Conservation (phyloP, 108 stramenopile species). For the Aurantiochytrium sp. region DNA sequence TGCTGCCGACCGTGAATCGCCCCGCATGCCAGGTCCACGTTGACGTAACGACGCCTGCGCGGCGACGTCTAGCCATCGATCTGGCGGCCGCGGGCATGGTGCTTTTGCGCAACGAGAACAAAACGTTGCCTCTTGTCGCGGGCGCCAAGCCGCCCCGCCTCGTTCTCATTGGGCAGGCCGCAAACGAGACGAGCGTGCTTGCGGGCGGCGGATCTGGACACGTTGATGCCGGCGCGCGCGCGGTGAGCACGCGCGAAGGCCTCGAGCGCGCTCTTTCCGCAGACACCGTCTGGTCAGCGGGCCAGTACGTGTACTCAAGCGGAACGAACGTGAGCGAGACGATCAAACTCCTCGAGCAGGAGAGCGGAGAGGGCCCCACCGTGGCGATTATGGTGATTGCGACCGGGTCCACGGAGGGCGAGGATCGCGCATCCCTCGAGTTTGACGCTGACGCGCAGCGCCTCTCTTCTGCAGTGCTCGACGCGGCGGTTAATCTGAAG, state of each 20-base stretch:
- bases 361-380: not conserved
- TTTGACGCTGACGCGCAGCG: constrained; percentile 48
- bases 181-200: not conserved
- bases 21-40: not conserved
- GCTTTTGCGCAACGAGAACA: constrained; percentile 34
- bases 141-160: not conserved
- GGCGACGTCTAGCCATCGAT: not conserved
- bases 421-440: constrained; percentile 51
- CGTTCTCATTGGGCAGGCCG: constrained; percentile 30
- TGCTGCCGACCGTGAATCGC: not conserved
- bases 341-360: not conserved
- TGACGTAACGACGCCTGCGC: constrained; percentile 29
- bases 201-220: constrained; percentile 8
- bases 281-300: not conserved
- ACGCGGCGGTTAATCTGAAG: constrained; percentile 33
- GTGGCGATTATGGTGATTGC: constrained; percentile 58
- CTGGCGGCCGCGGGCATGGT: constrained; percentile 28
- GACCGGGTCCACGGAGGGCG: constrained; percentile 61
- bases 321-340: not conserved
- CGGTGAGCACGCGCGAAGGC: not conserved
- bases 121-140: not conserved
- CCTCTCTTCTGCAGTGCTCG: constrained; percentile 43
- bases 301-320: not conserved
- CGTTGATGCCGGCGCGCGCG: not conserved
- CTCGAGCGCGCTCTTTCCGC: not conserved